phyloP scores from a whole-genome alignment of 1,284 basidiomycete genomes.

The Boletus smithii region DNA sequence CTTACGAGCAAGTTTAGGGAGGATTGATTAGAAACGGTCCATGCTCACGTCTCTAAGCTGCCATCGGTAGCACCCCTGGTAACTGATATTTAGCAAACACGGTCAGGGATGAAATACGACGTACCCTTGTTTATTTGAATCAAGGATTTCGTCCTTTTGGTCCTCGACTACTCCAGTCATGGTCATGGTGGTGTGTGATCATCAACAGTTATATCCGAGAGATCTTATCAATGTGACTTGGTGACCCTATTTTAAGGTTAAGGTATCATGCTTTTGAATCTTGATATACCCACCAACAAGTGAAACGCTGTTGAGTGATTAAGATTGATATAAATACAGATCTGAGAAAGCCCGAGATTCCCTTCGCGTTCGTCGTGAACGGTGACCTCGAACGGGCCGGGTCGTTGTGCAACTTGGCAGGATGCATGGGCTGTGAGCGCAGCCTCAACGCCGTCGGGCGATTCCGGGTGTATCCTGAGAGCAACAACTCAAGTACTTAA shows the following conservation, averaged over 20 bases:
- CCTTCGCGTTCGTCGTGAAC: neutral
- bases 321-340: neutral
- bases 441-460: slow-evolving; percentile 13
- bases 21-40: neutral
- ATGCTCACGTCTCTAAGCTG: slow-evolving; percentile 13
- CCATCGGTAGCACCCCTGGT: slow-evolving; percentile 15
- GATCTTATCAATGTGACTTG: slow-evolving; percentile 24
- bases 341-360: neutral
- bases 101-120: neutral
- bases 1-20: slow-evolving; percentile 15
- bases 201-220: neutral
- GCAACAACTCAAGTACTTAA: no score
- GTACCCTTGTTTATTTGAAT: slow-evolving; percentile 12
- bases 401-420: neutral
- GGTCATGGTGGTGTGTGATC: slow-evolving; percentile 16
- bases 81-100: neutral
- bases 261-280: slow-evolving; percentile 4
- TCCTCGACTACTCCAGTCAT: slow-evolving; percentile 18
- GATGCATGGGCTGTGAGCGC: neutral
- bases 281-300: neutral
- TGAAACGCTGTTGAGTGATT: neutral
- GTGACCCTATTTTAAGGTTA: slow-evolving; percentile 18
- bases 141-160: neutral
- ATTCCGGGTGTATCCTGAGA: slow-evolving; percentile 16
- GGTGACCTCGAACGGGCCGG: neutral